Percentiles rank a stretch among this genome's conserved stretches.
Evolutionary conservation across 768 basidiomycete species (phyloP).

Genomic region (Trametes coccinea): DNA sequence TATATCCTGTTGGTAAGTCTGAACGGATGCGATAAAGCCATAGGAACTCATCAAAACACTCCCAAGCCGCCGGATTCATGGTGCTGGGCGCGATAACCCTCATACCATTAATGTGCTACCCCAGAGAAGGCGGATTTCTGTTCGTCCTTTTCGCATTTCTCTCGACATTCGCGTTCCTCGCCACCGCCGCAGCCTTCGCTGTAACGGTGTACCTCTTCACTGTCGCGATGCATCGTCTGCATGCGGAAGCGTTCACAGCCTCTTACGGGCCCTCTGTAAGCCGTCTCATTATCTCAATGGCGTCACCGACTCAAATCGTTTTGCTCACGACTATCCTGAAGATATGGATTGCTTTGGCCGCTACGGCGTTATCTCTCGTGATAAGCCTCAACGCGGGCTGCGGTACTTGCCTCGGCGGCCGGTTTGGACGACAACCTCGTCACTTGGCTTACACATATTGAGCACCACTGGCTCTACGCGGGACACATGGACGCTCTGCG

Average conservation of each 20-base stretch:
- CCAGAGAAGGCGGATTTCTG: slow-evolving; percentile 20
- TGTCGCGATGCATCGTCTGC: slow-evolving; percentile 22
- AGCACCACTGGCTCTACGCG: not conserved
- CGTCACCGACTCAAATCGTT: slow-evolving; percentile 1
- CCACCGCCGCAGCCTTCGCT: slow-evolving; percentile 22
- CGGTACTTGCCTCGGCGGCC: slow-evolving; percentile 25
- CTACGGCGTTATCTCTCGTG: slow-evolving; percentile 21
- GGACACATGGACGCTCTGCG: not conserved
- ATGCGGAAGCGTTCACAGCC: slow-evolving; percentile 18
- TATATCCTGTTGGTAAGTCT: slow-evolving; percentile 27
- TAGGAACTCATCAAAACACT: not conserved
- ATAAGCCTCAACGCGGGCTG: slow-evolving; percentile 27
- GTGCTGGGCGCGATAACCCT: slow-evolving; percentile 17
- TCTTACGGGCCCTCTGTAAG: slow-evolving; percentile 12
- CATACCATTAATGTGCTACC: slow-evolving; percentile 22
- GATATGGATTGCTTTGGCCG: slow-evolving; percentile 31
- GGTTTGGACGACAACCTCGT: slow-evolving; percentile 23
- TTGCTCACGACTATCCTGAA: not conserved
- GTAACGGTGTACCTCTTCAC: slow-evolving; percentile 25
- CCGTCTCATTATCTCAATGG: not conserved
- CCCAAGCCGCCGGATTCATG: slow-evolving; percentile 25
- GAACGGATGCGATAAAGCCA: not conserved
- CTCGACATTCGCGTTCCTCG: slow-evolving; percentile 21
- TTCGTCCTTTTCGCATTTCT: slow-evolving; percentile 25
- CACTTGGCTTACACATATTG: slow-evolving; percentile 22